Conservation (phyloP, 768 basidiomycete genomes). For the Floccularia luteovirens region DNA sequence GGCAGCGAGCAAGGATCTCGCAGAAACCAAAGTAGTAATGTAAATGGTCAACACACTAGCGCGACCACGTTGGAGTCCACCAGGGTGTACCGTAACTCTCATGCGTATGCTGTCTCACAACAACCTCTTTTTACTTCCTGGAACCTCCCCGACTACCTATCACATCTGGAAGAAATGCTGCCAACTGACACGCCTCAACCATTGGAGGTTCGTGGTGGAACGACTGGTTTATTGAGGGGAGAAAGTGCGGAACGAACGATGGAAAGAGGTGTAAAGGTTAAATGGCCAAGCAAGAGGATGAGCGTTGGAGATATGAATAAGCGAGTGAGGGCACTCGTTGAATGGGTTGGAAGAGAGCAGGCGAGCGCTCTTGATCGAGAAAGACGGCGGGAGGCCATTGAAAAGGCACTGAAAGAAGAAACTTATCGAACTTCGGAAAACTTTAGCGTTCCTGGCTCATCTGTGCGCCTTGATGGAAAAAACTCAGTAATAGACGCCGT, state of each 20-base stretch:
- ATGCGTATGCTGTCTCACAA: constrained; percentile 73
- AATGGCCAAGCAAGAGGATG: constrained; percentile 91
- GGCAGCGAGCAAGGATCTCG: constrained; percentile 39
- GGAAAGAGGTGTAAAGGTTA: constrained; percentile 80
- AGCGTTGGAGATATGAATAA: constrained; percentile 98
- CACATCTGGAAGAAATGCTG: constrained; percentile 78
- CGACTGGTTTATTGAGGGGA: constrained; percentile 23
- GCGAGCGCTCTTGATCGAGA: constrained; percentile 66
- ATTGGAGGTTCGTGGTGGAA: constrained; percentile 55
- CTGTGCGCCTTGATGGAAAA: constrained; percentile 7
- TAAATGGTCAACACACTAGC: constrained; percentile 25
- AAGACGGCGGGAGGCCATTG: constrained; percentile 61
- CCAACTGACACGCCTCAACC: constrained; percentile 72
- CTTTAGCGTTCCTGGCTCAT: neutral
- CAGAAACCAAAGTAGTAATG: constrained; percentile 37
- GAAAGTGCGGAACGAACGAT: constrained; percentile 54
- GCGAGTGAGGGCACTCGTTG: constrained; percentile 80
- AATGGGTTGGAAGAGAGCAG: constrained; percentile 91
- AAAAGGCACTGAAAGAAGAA: constrained; percentile 40
- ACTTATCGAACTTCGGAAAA: constrained; percentile 4
- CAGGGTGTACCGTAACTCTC: constrained; percentile 70
- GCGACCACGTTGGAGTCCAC: constrained; percentile 38
- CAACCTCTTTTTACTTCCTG: constrained; percentile 79
- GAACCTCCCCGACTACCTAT: constrained; percentile 90
- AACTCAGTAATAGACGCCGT: constrained; percentile 27